These are phyloP conservation scores for Cordyceps sp. DNA, from an alignment of 2,329 filamentous ascomycete species.

Conservation along the genomic window DNA sequence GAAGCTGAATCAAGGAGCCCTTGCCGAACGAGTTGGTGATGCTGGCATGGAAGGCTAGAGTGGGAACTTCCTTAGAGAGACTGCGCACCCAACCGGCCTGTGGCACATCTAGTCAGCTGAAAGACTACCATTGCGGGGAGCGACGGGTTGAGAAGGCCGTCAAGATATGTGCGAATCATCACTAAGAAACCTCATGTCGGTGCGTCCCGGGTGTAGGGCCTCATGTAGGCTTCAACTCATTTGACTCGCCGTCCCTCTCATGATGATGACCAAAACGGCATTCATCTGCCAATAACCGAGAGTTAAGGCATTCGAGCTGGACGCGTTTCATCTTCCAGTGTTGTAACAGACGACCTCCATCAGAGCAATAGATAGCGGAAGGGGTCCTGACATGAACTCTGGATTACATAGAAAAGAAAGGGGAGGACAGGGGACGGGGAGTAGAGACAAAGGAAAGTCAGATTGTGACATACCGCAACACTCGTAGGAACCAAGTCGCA, in stretches of 20 bases:
- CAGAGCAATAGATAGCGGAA: slow-evolving; percentile 37
- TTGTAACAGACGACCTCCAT: slow-evolving; percentile 96
- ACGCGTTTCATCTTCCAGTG: slow-evolving; percentile 77
- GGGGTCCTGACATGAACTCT: slow-evolving; percentile 77
- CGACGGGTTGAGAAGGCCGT: slow-evolving; percentile 6
- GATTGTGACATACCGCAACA: slow-evolving; percentile 54
- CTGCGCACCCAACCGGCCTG: slow-evolving; percentile 86
- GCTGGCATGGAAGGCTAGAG: slow-evolving; percentile 82
- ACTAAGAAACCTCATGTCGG: slow-evolving; percentile 83
- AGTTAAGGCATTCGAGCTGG: slow-evolving; percentile 21
- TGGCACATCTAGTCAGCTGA: slow-evolving; percentile 5
- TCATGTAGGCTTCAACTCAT: slow-evolving; percentile 89
- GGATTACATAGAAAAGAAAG: slow-evolving; percentile 26
- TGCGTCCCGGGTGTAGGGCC: slow-evolving; percentile 28
- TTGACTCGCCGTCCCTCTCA: slow-evolving; percentile 68
- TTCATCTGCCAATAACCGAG: slow-evolving; percentile 42
- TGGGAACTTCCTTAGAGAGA: slow-evolving; percentile 82
- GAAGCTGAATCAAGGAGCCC: slow-evolving; percentile 77
- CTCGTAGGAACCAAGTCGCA: slow-evolving; percentile 76
- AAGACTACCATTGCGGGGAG: slow-evolving; percentile 5
- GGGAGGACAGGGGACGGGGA: not conserved
- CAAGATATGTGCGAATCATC: slow-evolving; percentile 87
- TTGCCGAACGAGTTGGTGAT: slow-evolving; percentile 97
- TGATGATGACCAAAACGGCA: slow-evolving; percentile 81
- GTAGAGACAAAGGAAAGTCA: not conserved